Percentiles rank a stretch among this genome's conserved stretches.
Conservation (phyloP, 108 stramenopile genomes). For the Schizochytrium sp. region DNA sequence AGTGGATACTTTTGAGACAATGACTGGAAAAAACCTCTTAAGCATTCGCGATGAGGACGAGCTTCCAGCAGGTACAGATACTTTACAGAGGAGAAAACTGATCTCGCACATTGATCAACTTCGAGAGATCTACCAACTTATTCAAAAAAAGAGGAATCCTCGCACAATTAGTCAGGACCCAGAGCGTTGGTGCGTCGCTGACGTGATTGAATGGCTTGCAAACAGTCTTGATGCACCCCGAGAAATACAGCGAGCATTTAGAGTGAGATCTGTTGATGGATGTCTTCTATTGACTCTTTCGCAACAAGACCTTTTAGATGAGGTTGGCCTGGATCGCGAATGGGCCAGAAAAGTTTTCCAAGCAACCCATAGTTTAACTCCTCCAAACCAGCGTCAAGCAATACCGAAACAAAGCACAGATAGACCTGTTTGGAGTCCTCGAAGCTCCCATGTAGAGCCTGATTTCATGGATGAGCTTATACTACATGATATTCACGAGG, state of each 20-base stretch:
- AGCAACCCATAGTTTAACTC: not conserved
- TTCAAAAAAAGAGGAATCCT: not conserved
- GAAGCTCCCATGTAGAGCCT: too few relatives aligned
- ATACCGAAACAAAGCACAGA: too few relatives aligned
- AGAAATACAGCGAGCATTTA: constrained; percentile 24
- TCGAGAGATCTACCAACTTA: constrained; percentile 5
- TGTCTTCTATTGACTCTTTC: constrained; percentile 3
- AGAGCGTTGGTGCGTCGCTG: not conserved
- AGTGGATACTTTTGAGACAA: not conserved
- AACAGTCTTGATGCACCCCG: not conserved
- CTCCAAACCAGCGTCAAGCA: not conserved
- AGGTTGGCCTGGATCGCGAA: not conserved
- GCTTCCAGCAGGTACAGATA: not conserved
- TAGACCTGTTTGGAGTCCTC: too few relatives aligned
- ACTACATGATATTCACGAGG: not conserved
- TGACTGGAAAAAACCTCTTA: constrained; percentile 29
- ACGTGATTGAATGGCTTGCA: constrained; percentile 27
- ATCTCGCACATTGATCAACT: constrained; percentile 31
- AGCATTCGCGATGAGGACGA: not conserved
- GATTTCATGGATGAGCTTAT: too few relatives aligned
- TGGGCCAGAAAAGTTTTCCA: not conserved
- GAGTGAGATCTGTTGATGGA: constrained; percentile 23
- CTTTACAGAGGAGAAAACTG: not conserved
- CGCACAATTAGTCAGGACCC: not conserved
- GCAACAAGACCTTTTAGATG: not conserved